Conservation (phyloP, 129 eudicot species). For the Flaveria linearis region DNA sequence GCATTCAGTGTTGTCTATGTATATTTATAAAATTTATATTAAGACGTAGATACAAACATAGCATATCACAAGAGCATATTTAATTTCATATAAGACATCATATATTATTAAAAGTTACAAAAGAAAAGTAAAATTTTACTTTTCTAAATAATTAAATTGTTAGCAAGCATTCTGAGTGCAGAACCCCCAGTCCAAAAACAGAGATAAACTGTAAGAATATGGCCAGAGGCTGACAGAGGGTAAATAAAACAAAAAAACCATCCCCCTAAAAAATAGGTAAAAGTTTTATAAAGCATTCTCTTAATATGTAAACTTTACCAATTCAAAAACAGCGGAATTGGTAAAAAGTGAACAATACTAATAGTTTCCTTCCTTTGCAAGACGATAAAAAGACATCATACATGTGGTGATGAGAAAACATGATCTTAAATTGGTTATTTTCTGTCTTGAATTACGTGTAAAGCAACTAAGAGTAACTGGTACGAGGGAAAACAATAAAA, state of each 20-base stretch:
- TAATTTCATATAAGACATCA: too few species aligned
- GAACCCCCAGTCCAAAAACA: slow-evolving; percentile 21
- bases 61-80: too few species aligned
- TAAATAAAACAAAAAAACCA: slow-evolving; percentile 15
- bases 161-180: slow-evolving; percentile 25
- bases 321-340: slow-evolving; percentile 7
- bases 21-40: too few species aligned
- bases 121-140: too few species aligned
- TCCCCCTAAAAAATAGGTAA: slow-evolving; percentile 24
- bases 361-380: background rate
- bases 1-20: too few species aligned
- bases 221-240: slow-evolving; percentile 24
- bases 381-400: background rate
- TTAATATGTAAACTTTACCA: slow-evolving; percentile 1
- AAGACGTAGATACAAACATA: too few species aligned
- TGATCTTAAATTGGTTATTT: background rate
- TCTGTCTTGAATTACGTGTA: background rate
- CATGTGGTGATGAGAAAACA: background rate
- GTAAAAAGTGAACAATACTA: background rate
- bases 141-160: too few species aligned
- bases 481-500: background rate
- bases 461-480: background rate
- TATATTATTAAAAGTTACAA: too few species aligned
- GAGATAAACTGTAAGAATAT: slow-evolving; percentile 31
- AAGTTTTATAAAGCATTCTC: background rate